A percentile compares a stretch with the other conserved stretches of the same genome.
These are phyloP conservation scores for Neurospora sublineolata DNA, from an alignment of 495 filamentous ascomycete species.

Conservation along the genomic window DNA sequence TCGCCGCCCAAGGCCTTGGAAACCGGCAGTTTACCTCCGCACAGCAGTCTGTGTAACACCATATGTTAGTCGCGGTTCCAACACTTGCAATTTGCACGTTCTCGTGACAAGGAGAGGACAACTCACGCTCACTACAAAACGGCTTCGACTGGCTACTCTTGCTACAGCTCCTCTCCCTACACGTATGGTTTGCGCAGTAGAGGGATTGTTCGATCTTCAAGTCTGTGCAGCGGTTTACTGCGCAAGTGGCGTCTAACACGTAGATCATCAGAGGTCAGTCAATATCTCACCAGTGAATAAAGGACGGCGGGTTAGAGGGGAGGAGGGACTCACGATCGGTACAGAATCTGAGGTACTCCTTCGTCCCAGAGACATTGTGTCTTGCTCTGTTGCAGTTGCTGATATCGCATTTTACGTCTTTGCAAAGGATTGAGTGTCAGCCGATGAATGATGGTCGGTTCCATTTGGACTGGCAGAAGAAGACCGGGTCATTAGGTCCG, in stretches of 20 bases:
- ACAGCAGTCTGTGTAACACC: slow-evolving; percentile 4
- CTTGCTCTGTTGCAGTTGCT: slow-evolving; percentile 8
- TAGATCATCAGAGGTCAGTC: no score
- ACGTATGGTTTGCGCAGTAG: slow-evolving; percentile 21
- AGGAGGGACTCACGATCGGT: slow-evolving; percentile 13
- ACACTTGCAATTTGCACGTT: neutral
- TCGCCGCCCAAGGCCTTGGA: neutral
- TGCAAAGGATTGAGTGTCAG: no score
- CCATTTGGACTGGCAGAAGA: no score
- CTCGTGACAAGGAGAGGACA: neutral
- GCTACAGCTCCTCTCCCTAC: slow-evolving; percentile 16
- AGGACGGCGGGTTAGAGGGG: no score
- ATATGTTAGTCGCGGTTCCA: neutral
- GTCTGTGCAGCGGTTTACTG: slow-evolving; percentile 7
- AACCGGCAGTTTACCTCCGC: slow-evolving; percentile 2
- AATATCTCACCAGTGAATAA: no score
- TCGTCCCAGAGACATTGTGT: slow-evolving; percentile 3
- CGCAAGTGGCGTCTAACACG: slow-evolving; percentile 8
- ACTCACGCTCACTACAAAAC: slow-evolving; percentile 23
- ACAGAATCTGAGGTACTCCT: slow-evolving; percentile 19
- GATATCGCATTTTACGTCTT: slow-evolving; percentile 16
- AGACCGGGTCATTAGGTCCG: no score
- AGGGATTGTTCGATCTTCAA: slow-evolving; percentile 8
- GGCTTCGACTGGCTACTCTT: slow-evolving; percentile 5
- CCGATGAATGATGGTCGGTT: no score